Base-by-base conservation (phyloP, 805 yeast species). In the Wickerhamomyces hampshirensis region DNA sequence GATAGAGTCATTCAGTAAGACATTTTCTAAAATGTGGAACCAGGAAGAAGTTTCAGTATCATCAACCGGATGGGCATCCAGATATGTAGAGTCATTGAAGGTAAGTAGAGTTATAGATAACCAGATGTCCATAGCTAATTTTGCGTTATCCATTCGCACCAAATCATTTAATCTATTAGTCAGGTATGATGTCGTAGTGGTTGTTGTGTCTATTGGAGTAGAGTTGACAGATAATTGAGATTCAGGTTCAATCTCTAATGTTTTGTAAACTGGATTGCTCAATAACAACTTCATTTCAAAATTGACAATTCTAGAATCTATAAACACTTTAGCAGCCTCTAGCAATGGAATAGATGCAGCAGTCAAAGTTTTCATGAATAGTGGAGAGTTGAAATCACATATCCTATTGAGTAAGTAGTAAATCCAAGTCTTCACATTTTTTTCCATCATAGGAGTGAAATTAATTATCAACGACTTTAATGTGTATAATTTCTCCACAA, bases 401-500 rank as follows among this genome's bases (percentile, higher is more conserved):
- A 48, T 24, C 21, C 44, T 38, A 21, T 48, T 50, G 34, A 48
- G 37, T 2, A 50, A 16, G 14, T 41, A 40, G 1, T 42, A 34
- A 3, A 51, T 6, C 59, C 59, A 54, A 12, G 33, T 31, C 26
- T 51, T 49, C 12, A 45, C 45, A 24, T 52, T 49, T 30, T 51
- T 54, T 30, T 50, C 56, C 59, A 54, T 54, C 47, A 54, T 44
- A 6, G 40, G 11, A 2, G 57, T 23, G 32, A 38, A 39, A 18
- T 42, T 35, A 2, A 30, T 9, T 1, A 54, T 33, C 6, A 53
- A 26, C 4, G 50, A 40, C 28, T 39, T 54, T 13, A 54, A 24
- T 5, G 53, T 37, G 21, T 40, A 37, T 6, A 54, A 27, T 34
- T 45, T 51, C 33, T 54, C 59, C 11, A 33, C 35, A 0, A 46